phyloP scores from a whole-genome alignment of 2,329 filamentous ascomycete genomes.

The Verticillium longisporum region DNA sequence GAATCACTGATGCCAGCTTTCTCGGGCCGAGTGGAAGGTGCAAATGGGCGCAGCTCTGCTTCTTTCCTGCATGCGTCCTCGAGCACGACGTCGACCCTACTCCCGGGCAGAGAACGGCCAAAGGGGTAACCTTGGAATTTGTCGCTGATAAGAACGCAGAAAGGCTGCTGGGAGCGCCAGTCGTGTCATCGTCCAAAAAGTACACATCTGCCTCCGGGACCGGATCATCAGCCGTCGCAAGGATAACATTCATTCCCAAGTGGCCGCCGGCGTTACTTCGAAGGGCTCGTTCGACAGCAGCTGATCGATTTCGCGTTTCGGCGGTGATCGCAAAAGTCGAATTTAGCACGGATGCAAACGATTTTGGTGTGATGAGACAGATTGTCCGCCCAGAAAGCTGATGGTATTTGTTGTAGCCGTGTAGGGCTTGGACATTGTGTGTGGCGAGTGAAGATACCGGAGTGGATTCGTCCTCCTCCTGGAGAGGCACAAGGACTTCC shows the following conservation, averaged over 20 bases:
- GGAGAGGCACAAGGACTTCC: constrained; percentile 35
- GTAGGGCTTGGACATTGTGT: no score
- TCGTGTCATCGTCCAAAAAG: constrained; percentile 18
- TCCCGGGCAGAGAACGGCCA: no score
- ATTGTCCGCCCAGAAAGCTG: background rate
- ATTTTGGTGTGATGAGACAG: constrained; percentile 9
- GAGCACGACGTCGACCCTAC: constrained; percentile 5
- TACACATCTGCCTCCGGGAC: constrained; percentile 14
- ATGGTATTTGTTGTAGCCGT: background rate
- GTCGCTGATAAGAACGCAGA: background rate
- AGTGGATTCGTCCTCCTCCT: constrained; percentile 4
- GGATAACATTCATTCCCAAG: constrained; percentile 12
- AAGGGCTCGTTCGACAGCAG: no score
- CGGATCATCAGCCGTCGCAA: constrained; percentile 3
- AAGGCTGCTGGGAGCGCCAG: constrained; percentile 9
- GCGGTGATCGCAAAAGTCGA: no score
- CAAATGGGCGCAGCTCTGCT: no score
- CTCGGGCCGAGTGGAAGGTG: no score
- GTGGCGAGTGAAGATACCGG: constrained; percentile 1
- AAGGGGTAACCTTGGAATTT: no score
- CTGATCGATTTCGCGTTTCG: no score
- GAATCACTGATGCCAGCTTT: no score
- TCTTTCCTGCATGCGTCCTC: background rate
- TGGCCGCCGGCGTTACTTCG: constrained; percentile 16
- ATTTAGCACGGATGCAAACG: constrained; percentile 1